Evolutionary conservation across 352 stramenopile genomes (phyloP).

Genomic region (Phytophthora sp.): DNA sequence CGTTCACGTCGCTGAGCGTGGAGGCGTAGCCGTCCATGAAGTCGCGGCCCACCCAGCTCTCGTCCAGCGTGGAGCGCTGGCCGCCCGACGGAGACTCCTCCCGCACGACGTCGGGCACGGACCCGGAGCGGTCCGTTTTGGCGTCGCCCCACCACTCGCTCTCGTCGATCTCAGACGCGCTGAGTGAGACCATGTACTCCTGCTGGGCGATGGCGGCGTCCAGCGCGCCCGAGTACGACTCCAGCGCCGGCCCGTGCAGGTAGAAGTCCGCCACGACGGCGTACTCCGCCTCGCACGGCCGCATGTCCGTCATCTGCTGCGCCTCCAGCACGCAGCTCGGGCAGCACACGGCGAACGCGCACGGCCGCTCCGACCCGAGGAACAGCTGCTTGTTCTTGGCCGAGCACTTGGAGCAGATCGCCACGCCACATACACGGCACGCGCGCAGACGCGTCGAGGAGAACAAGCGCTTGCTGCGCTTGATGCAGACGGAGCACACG

Average conservation of each 20-base stretch:
- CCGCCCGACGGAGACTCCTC: constrained; percentile 3
- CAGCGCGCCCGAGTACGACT: constrained; percentile 19
- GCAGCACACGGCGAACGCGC: constrained; percentile 28
- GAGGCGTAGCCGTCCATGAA: constrained; percentile 28
- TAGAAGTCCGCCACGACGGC: constrained; percentile 33
- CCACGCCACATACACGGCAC: constrained; percentile 26
- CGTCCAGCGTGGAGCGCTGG: constrained; percentile 16
- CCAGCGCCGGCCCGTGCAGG: constrained; percentile 16
- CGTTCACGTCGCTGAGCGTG: constrained; percentile 28
- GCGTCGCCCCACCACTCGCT: constrained; percentile 29
- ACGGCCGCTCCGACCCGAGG: constrained; percentile 23
- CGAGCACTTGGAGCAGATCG: constrained; percentile 39
- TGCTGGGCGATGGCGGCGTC: constrained; percentile 12
- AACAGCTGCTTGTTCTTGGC: constrained; percentile 33
- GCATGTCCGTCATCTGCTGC: constrained; percentile 35
- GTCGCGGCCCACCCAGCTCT: constrained; percentile 26
- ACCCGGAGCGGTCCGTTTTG: constrained; percentile 11
- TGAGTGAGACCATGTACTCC: constrained; percentile 15
- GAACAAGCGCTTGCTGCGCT: constrained; percentile 27
- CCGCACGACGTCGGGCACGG: constrained; percentile 8
- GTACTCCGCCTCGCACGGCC: constrained; percentile 21
- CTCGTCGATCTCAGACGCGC: constrained; percentile 19
- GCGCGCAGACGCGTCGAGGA: constrained; percentile 19
- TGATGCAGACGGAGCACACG: constrained; percentile 42
- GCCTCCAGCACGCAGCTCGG: constrained; percentile 40